Evolutionary conservation across 2,329 filamentous ascomycete genomes (phyloP).

Genomic region (Orbilia brochopaga): DNA sequence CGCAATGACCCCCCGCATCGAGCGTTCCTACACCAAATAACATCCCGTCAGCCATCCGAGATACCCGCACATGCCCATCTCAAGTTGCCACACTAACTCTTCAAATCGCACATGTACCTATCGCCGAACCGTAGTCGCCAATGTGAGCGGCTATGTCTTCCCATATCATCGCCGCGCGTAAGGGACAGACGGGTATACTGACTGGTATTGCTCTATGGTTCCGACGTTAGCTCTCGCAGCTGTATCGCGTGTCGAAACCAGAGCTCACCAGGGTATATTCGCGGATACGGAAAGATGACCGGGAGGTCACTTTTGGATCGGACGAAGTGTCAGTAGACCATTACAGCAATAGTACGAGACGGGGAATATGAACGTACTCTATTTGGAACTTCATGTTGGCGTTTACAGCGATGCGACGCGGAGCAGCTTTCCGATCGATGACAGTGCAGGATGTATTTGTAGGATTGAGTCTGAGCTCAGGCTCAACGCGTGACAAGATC

Average conservation of each 20-base stretch:
- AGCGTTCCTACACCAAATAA: slow-evolving; percentile 67
- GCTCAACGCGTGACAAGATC: neutral
- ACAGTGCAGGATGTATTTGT: slow-evolving; percentile 5
- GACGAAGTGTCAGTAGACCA: neutral
- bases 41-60: neutral
- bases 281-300: slow-evolving; percentile 66
- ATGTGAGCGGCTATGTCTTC: neutral
- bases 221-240: slow-evolving; percentile 26
- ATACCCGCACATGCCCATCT: neutral
- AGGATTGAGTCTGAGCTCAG: neutral
- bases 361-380: slow-evolving; percentile 51
- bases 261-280: slow-evolving; percentile 65
- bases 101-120: slow-evolving; percentile 82
- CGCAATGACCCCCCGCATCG: slow-evolving; percentile 91
- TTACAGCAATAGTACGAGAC: neutral
- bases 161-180: neutral
- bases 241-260: slow-evolving; percentile 35
- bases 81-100: slow-evolving; percentile 60
- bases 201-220: slow-evolving; percentile 64
- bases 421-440: neutral
- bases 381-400: slow-evolving; percentile 54
- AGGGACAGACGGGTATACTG: slow-evolving; percentile 41
- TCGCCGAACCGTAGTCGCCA: slow-evolving; percentile 48
- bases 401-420: slow-evolving; percentile 9
- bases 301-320: slow-evolving; percentile 62